Conservation (phyloP, 2,329 filamentous ascomycete genomes). For the Meredithiella fracta region DNA sequence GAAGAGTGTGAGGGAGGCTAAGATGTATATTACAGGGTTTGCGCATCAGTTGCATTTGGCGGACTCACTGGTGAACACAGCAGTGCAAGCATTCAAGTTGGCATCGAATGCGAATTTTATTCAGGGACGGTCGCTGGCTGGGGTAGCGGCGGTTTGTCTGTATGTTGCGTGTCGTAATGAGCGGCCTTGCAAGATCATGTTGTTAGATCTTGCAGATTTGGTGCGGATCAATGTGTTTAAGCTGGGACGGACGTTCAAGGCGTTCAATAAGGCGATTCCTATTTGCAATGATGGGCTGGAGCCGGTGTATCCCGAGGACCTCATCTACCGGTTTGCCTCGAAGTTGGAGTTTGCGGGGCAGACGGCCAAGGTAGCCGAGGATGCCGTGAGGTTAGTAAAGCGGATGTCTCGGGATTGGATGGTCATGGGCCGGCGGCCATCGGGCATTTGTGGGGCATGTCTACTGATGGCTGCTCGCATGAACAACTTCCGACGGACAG, state of each 20-base stretch:
- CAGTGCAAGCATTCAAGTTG: constrained; percentile 59
- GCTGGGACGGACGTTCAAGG: constrained; percentile 78
- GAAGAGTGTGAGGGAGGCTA: constrained; percentile 41
- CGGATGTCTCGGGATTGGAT: constrained; percentile 98
- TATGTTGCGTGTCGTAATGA: constrained; percentile 76
- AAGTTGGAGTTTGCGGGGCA: constrained; percentile 79
- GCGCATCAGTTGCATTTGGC: constrained; percentile 42
- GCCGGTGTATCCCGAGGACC: constrained; percentile 68
- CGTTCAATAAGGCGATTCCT: constrained; percentile 54
- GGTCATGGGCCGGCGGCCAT: constrained; percentile 80
- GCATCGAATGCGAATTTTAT: constrained; percentile 62
- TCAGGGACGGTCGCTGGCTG: constrained; percentile 69
- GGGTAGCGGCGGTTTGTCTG: constrained; percentile 77
- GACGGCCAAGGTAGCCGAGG: constrained; percentile 69
- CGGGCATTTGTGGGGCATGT: constrained; percentile 85
- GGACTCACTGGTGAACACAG: constrained; percentile 46
- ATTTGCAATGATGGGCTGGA: constrained; percentile 48
- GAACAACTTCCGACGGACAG: constrained; percentile 90
- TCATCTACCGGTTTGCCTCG: constrained; percentile 80
- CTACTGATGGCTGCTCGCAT: constrained; percentile 90
- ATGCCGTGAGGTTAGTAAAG: constrained; percentile 72
- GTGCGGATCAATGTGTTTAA: constrained; percentile 76
- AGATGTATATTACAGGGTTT: constrained; percentile 45
- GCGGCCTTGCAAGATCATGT: constrained; percentile 67
- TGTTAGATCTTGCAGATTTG: constrained; percentile 89